A percentile compares a stretch with the other conserved stretches of the same genome.
phyloP scores from a whole-genome alignment of 2,329 filamentous ascomycete genomes.

The Plenodomus biglobosus region DNA sequence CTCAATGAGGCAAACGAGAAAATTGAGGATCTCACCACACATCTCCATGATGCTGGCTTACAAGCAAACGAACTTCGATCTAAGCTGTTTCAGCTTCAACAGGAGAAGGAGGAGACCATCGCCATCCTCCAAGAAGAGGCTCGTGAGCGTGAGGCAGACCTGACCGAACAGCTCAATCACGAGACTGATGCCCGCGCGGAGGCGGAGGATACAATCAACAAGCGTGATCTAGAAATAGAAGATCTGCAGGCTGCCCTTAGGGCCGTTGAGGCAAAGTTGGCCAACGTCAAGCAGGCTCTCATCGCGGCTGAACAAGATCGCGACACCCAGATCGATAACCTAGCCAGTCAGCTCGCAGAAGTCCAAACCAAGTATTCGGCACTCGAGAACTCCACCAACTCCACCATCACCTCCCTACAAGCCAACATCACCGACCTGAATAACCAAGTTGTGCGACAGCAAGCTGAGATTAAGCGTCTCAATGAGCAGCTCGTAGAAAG shows the following conservation, averaged over 20 bases:
- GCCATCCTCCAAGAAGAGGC: conserved; percentile 42
- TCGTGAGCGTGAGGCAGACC: conserved; percentile 45
- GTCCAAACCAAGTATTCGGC: conserved; percentile 34
- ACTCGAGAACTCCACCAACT: conserved; percentile 35
- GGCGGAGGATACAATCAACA: conserved; percentile 41
- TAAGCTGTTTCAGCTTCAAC: conserved; percentile 51
- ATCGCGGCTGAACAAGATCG: conserved; percentile 37
- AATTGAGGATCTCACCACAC: conserved; percentile 46
- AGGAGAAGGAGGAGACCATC: conserved; percentile 45
- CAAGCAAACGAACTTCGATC: conserved; percentile 53
- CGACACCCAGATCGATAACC: conserved; percentile 37
- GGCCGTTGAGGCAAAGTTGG: conserved; percentile 23
- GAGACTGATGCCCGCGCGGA: conserved; percentile 45
- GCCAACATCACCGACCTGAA: conserved; percentile 47
- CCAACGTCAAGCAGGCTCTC: conserved; percentile 32
- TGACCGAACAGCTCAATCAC: conserved; percentile 41
- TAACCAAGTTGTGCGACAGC: conserved; percentile 43
- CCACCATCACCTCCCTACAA: conserved; percentile 35
- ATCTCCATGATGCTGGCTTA: conserved; percentile 46
- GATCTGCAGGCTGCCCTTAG: conserved; percentile 40
- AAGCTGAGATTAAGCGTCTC: conserved; percentile 44
- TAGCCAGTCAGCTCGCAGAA: conserved; percentile 40
- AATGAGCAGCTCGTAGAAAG: conserved; percentile 28
- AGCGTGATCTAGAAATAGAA: conserved; percentile 38
- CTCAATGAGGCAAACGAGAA: conserved; percentile 48